Evolutionary conservation across 2,329 filamentous ascomycete species (phyloP), one percentile per base, ranked within the genome.

Genomic region (Bertia moriformis): DNA sequence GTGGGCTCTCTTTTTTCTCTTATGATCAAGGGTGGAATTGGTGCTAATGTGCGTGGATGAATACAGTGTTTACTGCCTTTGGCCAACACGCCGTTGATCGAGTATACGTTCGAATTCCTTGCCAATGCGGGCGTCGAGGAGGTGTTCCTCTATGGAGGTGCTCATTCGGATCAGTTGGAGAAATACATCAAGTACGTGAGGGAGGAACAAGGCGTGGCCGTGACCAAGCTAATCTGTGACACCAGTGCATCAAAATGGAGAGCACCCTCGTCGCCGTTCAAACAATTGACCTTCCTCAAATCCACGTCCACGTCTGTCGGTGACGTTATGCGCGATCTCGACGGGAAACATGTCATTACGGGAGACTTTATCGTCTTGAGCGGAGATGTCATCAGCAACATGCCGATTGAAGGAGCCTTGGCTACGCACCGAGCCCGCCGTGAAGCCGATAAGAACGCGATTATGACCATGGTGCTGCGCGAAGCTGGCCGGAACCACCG

Each of bases 31-130:
- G n/a, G n/a, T 13, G 38, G n/a, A 39, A 7, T 24, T 19, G 36
- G 12, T 27, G 24, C 24, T n/a, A 35, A n/a, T n/a, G n/a, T n/a
- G n/a, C 15, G 27, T 42, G 45, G 41, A 7, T 33, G n/a, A 13
- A 22, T 33, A 42, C 51, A 93, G 84, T 96, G 91, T 65, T 79
- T 98, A 20, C 69, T 98, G 4, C 87, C 89, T 10, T 71, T 98
- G 43, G 91, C 86, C 43, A 96, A 96, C 58, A 88, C 81, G 2
- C 89, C 91, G 24, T 68, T 98, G 45, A 93, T 98, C 61, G 91
- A 98, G 59, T 96, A 98, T 58, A 96, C 89, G 3, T 78, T 96
- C 51, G 88, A 96, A 54, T 96, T 94, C 52, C 77, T 98, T 1
- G 87, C 87, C 46, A 89, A 89, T 70, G 87, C 91, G 42, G 87